Base-by-base conservation (phyloP, 2,329 filamentous ascomycete species). In the Cordyceps cateniannulata region DNA sequence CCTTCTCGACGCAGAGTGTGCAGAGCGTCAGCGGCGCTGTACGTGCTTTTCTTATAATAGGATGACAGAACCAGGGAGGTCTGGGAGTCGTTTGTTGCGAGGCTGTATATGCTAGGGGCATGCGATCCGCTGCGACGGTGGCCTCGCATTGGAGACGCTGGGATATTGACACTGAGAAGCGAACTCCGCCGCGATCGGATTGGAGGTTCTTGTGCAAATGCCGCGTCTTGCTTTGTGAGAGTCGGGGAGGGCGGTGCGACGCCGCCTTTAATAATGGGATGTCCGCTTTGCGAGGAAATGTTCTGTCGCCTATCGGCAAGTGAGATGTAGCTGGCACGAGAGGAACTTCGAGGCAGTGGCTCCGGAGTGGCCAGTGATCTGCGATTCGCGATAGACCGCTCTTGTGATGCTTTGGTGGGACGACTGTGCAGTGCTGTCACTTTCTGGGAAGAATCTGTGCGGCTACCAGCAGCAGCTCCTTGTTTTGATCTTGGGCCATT, bases 41-140 rank as follows among this genome's bases (percentile, higher is more conserved):
- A 83, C 0, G 76, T 76, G 58, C 77, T 80, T 64, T 75, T 79
- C 25, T 78, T 75, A 38, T 77, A 76, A 55, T 78, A 79, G 0
- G 80, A 75, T 0, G 81, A 79, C 8, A 83, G 68, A 0, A 82
- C 72, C 6, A 86, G 70, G 0, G 83, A 85, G 2, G 78, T 75
- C 62, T 83, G 79, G 0, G 83, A 85, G 56, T 77, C 80, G 63
- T 80, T 82, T 0, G 83, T 82, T 22, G 77, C 77, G 3, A 87
- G 70, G 3, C 84, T 88, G 67, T 87, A 87, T 18, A 87, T 80
- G 64, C 84, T 88, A 2, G 79, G 77, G 0, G 76, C 74, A 61
- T 79, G 71, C 1, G 59, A 61, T 16, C 71, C 60, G 29, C 52
- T 69, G 27, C 65, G 59, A 12, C 63, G 64, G 32, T 67, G 69